Conservation (phyloP, 169 alveolate genomes). For the Plasmodium inui region DNA sequence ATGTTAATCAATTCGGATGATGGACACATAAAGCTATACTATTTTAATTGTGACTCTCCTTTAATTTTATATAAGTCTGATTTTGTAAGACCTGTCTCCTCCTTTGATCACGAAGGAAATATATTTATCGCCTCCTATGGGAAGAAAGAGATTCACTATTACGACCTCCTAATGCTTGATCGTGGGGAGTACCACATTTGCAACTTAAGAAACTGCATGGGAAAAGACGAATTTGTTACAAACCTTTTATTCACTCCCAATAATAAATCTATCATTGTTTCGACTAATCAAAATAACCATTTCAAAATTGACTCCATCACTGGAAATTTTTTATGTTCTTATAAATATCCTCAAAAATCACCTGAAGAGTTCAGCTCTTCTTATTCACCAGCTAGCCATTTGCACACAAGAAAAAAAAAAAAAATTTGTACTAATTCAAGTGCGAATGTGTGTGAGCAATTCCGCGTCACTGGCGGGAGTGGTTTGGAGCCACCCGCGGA, state of each 20-base stretch:
- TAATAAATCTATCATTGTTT: conserved; percentile 45
- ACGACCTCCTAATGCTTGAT: conserved; percentile 59
- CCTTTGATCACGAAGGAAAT: conserved; percentile 65
- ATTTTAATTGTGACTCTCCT: conserved; percentile 65
- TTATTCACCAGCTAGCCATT: not conserved
- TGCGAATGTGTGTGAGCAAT: not conserved
- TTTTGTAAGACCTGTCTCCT: conserved; percentile 58
- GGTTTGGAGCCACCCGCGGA: not conserved
- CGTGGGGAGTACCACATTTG: conserved; percentile 49
- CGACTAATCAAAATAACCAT: conserved; percentile 50
- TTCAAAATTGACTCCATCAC: conserved; percentile 62
- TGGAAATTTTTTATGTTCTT: conserved; percentile 47
- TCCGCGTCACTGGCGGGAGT: not conserved
- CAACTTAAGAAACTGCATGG: conserved; percentile 28
- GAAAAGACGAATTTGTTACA: conserved; percentile 24
- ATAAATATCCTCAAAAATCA: conserved; percentile 32
- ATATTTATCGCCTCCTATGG: conserved; percentile 63
- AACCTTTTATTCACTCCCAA: conserved; percentile 70
- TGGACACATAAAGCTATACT: conserved; percentile 62
- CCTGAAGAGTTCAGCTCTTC: not conserved
- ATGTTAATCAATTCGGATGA: conserved; percentile 70
- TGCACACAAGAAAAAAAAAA: conserved; percentile 10
- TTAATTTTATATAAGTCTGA: conserved; percentile 51
- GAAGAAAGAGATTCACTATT: conserved; percentile 57
- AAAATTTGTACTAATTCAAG: not conserved